A percentile compares a stretch with the other conserved stretches of the same genome.
phyloP scores from a whole-genome alignment of 768 basidiomycete species.

The Tricholoma matsutake region DNA sequence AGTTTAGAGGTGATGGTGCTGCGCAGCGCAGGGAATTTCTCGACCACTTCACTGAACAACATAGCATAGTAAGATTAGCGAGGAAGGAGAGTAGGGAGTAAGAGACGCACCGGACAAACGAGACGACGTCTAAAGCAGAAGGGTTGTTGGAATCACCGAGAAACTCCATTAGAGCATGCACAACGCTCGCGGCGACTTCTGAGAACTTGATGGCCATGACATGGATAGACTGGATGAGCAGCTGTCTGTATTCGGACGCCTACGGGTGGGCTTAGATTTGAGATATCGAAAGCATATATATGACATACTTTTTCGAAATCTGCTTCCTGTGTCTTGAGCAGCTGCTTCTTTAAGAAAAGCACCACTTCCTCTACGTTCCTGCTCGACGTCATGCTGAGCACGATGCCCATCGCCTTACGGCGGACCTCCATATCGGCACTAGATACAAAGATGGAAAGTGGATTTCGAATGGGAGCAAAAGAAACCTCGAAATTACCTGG shows the following conservation, averaged over 20 bases:
- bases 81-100: neutral
- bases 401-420: constrained; percentile 85
- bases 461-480: neutral
- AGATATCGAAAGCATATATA: neutral
- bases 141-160: constrained; percentile 93
- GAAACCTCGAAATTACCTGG: constrained; percentile 46
- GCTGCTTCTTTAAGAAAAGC: constrained; percentile 93
- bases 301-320: constrained; percentile 83
- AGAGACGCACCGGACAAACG: constrained; percentile 45
- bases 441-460: neutral
- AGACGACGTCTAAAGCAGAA: constrained; percentile 91
- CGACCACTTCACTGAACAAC: constrained; percentile 78
- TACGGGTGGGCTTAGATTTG: constrained; percentile 25
- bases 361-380: constrained; percentile 97
- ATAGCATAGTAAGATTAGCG: neutral
- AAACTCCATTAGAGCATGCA: constrained; percentile 92
- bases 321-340: constrained; percentile 88
- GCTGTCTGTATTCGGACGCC: constrained; percentile 93
- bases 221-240: constrained; percentile 97
- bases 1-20: constrained; percentile 82
- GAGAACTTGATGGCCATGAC: constrained; percentile 95
- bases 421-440: constrained; percentile 97
- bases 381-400: constrained; percentile 89
- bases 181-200: constrained; percentile 93
- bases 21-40: constrained; percentile 92